These are phyloP conservation scores for Pythium aristosporum DNA, from an alignment of 352 stramenopile genomes.

Conservation along the genomic window DNA sequence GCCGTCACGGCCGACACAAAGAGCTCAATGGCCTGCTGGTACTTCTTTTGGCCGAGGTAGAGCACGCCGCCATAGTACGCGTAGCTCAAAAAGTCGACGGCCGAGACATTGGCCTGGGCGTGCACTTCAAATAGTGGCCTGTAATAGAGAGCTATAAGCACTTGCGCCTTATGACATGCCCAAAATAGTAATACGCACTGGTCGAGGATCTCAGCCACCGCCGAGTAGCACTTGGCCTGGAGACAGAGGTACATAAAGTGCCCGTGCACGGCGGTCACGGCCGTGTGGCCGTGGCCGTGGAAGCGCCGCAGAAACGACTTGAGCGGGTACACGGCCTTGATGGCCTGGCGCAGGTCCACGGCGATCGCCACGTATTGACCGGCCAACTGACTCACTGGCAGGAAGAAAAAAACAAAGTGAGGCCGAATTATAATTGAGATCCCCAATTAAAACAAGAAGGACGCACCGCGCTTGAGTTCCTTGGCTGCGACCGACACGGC, in stretches of 20 bases:
- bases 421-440: neutral
- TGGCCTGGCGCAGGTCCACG: conserved; percentile 48
- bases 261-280: conserved; percentile 64
- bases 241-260: conserved; percentile 83
- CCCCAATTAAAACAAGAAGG: neutral
- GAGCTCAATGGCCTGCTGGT: conserved; percentile 69
- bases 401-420: neutral
- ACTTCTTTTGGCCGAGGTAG: conserved; percentile 74
- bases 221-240: conserved; percentile 76
- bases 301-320: conserved; percentile 66
- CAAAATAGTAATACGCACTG: conserved; percentile 39
- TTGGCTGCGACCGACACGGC: conserved; percentile 47
- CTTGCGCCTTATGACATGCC: neutral
- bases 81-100: conserved; percentile 78
- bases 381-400: conserved; percentile 50
- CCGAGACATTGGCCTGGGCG: conserved; percentile 41
- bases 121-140: conserved; percentile 78
- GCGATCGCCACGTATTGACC: conserved; percentile 48
- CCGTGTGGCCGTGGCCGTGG: conserved; percentile 48
- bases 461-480: conserved; percentile 54
- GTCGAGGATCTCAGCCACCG: conserved; percentile 61
- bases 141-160: neutral
- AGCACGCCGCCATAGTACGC: conserved; percentile 82
- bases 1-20: conserved; percentile 74
- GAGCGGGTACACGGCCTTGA: conserved; percentile 70